These are phyloP conservation scores for Echites panduratus DNA, from an alignment of 257 asterid species.

Conservation along the genomic window DNA sequence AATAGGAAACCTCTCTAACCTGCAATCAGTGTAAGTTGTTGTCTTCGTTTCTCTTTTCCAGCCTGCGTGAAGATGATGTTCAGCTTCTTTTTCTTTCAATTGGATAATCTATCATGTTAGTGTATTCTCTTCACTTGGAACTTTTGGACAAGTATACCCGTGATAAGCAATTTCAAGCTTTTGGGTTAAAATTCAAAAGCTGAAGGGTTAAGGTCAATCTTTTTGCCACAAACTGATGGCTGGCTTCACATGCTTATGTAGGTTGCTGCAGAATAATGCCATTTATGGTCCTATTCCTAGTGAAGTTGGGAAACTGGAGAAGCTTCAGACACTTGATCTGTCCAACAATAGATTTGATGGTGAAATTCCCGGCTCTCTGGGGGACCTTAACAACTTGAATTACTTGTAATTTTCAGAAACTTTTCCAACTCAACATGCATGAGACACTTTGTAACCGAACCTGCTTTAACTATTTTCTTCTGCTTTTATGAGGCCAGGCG, in stretches of 20 bases:
- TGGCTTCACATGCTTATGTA: constrained; percentile 23
- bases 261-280: constrained; percentile 91
- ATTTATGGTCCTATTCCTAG: constrained; percentile 71
- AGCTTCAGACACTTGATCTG: constrained; percentile 84
- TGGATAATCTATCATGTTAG: not conserved
- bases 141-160: not conserved
- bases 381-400: constrained; percentile 60
- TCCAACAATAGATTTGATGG: constrained; percentile 71
- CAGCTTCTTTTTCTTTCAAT: not conserved
- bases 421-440: constrained; percentile 4
- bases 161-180: not conserved
- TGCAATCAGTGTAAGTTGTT: constrained; percentile 78
- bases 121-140: not conserved
- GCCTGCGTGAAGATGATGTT: not conserved
- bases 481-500: constrained; percentile 59
- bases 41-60: constrained; percentile 1
- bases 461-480: constrained; percentile 19
- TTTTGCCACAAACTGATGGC: constrained; percentile 1
- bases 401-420: constrained; percentile 63
- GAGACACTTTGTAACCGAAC: not conserved
- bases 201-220: not conserved
- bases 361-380: constrained; percentile 65
- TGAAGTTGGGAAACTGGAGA: constrained; percentile 62
- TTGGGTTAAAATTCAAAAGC: not conserved
- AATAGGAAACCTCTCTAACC: constrained; percentile 72